Percentiles rank a stretch among this genome's conserved stretches.
These are phyloP conservation scores for Brassica cretica DNA, from an alignment of 345 rosid species.

Conservation along the genomic window DNA sequence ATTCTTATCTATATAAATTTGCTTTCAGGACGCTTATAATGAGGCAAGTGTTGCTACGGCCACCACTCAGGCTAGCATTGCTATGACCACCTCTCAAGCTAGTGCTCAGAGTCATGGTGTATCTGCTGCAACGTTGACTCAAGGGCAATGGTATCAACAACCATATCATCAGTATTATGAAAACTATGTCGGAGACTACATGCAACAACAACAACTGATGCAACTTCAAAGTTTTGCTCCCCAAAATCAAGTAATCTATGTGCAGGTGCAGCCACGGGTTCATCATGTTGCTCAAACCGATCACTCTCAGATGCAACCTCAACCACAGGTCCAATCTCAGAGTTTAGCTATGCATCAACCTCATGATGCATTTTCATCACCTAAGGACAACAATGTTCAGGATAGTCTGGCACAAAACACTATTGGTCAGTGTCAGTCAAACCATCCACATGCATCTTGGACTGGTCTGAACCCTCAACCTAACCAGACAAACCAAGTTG, in stretches of 20 bases:
- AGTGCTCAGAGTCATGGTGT: neutral
- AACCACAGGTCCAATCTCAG: neutral
- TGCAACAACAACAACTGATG: neutral
- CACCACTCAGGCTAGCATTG: neutral
- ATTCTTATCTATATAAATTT: neutral
- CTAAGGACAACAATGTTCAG: neutral
- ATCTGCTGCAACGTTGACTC: neutral
- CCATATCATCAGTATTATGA: neutral
- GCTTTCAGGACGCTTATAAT: neutral
- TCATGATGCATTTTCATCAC: neutral
- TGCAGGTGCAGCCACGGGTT: neutral
- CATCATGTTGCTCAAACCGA: neutral
- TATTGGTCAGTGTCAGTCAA: neutral
- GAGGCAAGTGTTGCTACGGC: neutral
- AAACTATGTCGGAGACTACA: neutral
- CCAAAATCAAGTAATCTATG: neutral
- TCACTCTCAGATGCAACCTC: constrained; percentile 6
- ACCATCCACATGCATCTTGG: neutral
- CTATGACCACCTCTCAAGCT: neutral
- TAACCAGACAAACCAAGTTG: neutral
- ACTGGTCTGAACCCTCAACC: neutral
- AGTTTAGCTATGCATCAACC: neutral
- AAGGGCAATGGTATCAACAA: neutral
- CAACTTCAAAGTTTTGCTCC: neutral
- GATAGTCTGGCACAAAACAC: neutral